Conservation (phyloP, 2,329 filamentous ascomycete genomes). For the Fusarium sp. region DNA sequence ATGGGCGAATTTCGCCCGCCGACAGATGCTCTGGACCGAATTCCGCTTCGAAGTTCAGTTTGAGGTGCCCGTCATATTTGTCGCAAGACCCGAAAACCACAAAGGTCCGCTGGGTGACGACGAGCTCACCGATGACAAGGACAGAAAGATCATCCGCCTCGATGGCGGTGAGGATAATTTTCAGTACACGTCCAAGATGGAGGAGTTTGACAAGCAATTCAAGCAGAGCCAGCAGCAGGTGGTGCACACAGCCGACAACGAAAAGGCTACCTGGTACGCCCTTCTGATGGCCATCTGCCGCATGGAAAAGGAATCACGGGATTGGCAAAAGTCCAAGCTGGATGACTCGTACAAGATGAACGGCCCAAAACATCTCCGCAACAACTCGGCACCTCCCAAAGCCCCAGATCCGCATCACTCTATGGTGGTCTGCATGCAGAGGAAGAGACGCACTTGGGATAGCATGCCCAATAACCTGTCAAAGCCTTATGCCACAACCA, state of each 20-base stretch:
- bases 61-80: slow-evolving; percentile 57
- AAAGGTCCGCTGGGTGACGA: slow-evolving; percentile 44
- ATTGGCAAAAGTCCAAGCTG: slow-evolving; percentile 33
- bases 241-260: slow-evolving; percentile 37
- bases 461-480: slow-evolving; percentile 39
- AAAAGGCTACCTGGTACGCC: slow-evolving; percentile 38
- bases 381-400: neutral
- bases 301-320: slow-evolving; percentile 39
- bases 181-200: slow-evolving; percentile 28
- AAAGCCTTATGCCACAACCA: slow-evolving; percentile 51
- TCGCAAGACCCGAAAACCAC: slow-evolving; percentile 51
- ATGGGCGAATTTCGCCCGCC: slow-evolving; percentile 51
- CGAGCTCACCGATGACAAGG: slow-evolving; percentile 16
- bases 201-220: slow-evolving; percentile 32
- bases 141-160: slow-evolving; percentile 31
- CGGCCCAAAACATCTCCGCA: slow-evolving; percentile 17
- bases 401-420: slow-evolving; percentile 23
- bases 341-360: slow-evolving; percentile 24
- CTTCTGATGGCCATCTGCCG: slow-evolving; percentile 34
- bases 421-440: slow-evolving; percentile 36
- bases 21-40: slow-evolving; percentile 50
- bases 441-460: slow-evolving; percentile 38
- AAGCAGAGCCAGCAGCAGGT: slow-evolving; percentile 33
- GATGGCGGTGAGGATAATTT: slow-evolving; percentile 27
- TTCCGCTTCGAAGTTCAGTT: slow-evolving; percentile 58